These are phyloP conservation scores for Truncatella angustata DNA, from an alignment of 2,329 filamentous ascomycete genomes.

Conservation along the genomic window DNA sequence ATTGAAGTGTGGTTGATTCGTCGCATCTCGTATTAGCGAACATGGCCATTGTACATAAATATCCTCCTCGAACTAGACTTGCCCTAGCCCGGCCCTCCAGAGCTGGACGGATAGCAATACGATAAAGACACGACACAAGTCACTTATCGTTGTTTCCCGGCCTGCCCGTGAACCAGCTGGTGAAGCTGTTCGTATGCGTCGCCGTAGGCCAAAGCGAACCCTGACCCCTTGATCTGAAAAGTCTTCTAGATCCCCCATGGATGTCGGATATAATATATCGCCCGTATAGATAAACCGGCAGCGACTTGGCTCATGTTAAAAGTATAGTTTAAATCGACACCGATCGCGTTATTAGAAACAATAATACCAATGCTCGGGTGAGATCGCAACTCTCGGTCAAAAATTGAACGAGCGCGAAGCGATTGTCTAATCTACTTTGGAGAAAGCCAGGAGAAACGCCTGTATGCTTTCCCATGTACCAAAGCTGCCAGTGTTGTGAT, in stretches of 20 bases:
- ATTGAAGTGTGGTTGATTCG: too few relatives aligned
- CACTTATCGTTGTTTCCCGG: slow-evolving; percentile 8
- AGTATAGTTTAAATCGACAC: slow-evolving; percentile 50
- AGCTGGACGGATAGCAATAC: neutral
- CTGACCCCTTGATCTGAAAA: slow-evolving; percentile 63
- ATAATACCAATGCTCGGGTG: slow-evolving; percentile 57
- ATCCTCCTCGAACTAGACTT: too few relatives aligned
- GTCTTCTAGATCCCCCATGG: slow-evolving; percentile 56
- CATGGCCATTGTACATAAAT: too few relatives aligned
- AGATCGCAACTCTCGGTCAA: slow-evolving; percentile 58
- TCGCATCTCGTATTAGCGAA: too few relatives aligned
- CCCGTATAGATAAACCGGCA: slow-evolving; percentile 48
- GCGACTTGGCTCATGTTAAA: slow-evolving; percentile 46
- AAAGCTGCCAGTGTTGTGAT: slow-evolving; percentile 26
- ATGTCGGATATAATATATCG: slow-evolving; percentile 63
- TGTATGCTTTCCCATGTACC: slow-evolving; percentile 29
- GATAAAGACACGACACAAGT: neutral
- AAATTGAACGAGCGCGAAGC: slow-evolving; percentile 54
- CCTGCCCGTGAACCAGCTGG: slow-evolving; percentile 51
- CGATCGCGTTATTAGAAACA: slow-evolving; percentile 65
- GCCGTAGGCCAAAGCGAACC: slow-evolving; percentile 71
- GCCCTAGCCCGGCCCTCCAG: too few relatives aligned
- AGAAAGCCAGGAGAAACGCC: slow-evolving; percentile 24
- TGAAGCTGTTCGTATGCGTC: slow-evolving; percentile 48
- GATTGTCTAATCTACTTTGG: slow-evolving; percentile 41